Evolutionary conservation across 2,329 filamentous ascomycete species (phyloP).

Genomic region (Sordariomycetes sp.): DNA sequence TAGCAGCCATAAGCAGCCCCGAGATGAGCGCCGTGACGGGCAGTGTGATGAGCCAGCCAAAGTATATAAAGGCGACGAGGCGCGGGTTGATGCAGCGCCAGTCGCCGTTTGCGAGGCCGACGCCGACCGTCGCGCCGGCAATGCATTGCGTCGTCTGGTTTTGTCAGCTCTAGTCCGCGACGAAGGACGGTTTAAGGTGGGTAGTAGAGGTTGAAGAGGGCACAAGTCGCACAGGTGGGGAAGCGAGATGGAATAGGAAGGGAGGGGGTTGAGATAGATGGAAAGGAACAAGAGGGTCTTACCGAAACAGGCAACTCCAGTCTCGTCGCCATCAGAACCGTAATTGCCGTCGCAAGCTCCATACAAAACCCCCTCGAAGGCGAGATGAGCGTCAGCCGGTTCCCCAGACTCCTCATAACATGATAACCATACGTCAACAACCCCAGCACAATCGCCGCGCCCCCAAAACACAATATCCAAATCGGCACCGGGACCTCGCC

Average conservation of each 20-base stretch:
- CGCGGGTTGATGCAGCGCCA: conserved; percentile 33
- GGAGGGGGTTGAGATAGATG: not conserved
- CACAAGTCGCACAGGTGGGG: not conserved
- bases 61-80: conserved; percentile 30
- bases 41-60: conserved; percentile 37
- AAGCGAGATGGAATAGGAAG: not conserved
- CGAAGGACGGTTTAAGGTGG: too few species aligned
- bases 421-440: conserved; percentile 50
- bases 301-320: conserved; percentile 32
- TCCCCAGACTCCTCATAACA: conserved; percentile 44
- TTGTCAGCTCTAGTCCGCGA: not conserved
- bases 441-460: conserved; percentile 37
- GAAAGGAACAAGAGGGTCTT: not conserved
- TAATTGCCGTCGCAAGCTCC: conserved; percentile 36
- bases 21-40: conserved; percentile 34
- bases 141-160: conserved; percentile 34
- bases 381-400: conserved; percentile 40
- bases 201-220: too few species aligned
- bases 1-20: conserved; percentile 38
- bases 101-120: conserved; percentile 36
- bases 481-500: conserved; percentile 26
- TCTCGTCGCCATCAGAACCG: conserved; percentile 39
- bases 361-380: conserved; percentile 37
- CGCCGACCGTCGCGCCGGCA: conserved; percentile 34
- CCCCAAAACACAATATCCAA: conserved; percentile 35